Evolutionary conservation across 306 rosid genomes (phyloP).

Genomic region (Cicer pinnatifidum): DNA sequence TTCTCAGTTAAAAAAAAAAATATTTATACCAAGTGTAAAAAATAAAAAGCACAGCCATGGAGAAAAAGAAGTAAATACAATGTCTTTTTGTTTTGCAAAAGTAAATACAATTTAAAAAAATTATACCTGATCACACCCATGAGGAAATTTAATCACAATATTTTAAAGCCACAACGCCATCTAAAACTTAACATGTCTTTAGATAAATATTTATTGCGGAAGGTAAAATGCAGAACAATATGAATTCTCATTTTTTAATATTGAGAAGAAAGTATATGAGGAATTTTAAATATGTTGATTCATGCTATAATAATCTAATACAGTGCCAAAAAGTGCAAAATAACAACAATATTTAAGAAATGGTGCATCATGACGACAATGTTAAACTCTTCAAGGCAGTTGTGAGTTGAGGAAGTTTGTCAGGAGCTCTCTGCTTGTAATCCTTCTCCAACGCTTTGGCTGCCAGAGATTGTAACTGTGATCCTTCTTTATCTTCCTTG

Average conservation of each 20-base stretch:
- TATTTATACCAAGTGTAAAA: neutral
- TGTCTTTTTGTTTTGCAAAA: too few species aligned
- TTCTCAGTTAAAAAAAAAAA: neutral
- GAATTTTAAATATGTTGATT: slow-evolving; percentile 43
- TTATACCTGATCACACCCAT: slow-evolving; percentile 16
- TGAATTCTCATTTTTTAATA: slow-evolving; percentile 33
- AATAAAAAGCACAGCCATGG: neutral
- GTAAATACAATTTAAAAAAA: neutral
- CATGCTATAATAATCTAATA: slow-evolving; percentile 39
- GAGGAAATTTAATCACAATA: slow-evolving; percentile 33
- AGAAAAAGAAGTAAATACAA: neutral
- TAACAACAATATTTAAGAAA: slow-evolving; percentile 36
- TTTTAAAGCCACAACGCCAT: slow-evolving; percentile 21
- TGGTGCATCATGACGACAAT: slow-evolving; percentile 66
- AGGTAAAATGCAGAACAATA: slow-evolving; percentile 31
- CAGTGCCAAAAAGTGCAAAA: slow-evolving; percentile 39
- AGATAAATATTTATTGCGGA: slow-evolving; percentile 35
- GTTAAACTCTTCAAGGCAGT: slow-evolving; percentile 72
- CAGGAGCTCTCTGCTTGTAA: slow-evolving; percentile 94
- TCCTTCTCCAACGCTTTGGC: slow-evolving; percentile 85
- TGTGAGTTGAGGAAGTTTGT: slow-evolving; percentile 81
- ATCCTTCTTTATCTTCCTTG: slow-evolving; percentile 90
- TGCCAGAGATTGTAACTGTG: slow-evolving; percentile 81
- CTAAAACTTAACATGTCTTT: slow-evolving; percentile 42
- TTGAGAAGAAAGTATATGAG: slow-evolving; percentile 39